Evolutionary conservation across 306 rosid species (phyloP), one percentile per base, ranked within the genome.

Genomic region (Citrullus mucosospermus): DNA sequence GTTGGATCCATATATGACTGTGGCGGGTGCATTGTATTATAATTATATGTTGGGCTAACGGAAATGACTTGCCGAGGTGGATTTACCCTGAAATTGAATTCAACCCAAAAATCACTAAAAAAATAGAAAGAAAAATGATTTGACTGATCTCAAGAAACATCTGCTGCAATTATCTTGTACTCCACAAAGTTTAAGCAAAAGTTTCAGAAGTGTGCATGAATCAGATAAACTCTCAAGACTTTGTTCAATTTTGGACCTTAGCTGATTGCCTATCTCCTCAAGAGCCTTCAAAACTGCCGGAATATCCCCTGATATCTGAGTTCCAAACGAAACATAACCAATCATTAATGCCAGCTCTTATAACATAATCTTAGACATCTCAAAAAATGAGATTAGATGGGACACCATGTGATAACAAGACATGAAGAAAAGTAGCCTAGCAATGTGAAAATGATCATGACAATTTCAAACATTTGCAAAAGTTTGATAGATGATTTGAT

Each of bases 61-160:
- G 93, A 92, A 81, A 94, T 94, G 83, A 92, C 98, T 88, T 94
- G 96, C 82, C 83, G 86, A 13, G 96, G 92, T 12, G 97, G 97
- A 70, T 90, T 94, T 86, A 90, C 96, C 96, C 98, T 90, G 53
- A 66, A 78, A 77, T 30, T 67, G 17, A 65, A 63, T 46, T 46
- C n/a, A 78, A 5, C 9, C 68, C 54, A 62, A 85, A 85, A 69
- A 20, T 77, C 36, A 43, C 32, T 50, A 53, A 39, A 59, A 67
- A 36, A 68, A 15, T 44, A 68, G 34, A 60, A 74, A 78, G 17
- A 67, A 18, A 70, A 81, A 85, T 63, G 17, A 12, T 20, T 41
- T 43, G 54, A 65, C 15, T 38, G 13, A 46, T 46, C 39, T 46
- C 14, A 28, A 48, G 39, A 48, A 39, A 25, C 58, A 28, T 44